These are phyloP conservation scores for Brassica napus DNA, from an alignment of 345 rosid genomes.

Conservation along the genomic window Da-Ae NC_063451.1:44422001-44422500, in stretches of 20 bases:
- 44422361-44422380: neutral
- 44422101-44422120: neutral
- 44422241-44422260: neutral
- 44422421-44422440: too few species aligned
- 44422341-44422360: slow-evolving; percentile 25
- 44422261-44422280: neutral
- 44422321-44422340: neutral
- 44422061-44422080: slow-evolving; percentile 12
- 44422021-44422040: slow-evolving; percentile 12
- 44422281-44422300: slow-evolving; percentile 13
- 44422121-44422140: slow-evolving; percentile 23
- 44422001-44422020: neutral
- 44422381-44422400: neutral
- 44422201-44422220: neutral
- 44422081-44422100: neutral
- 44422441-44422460: too few species aligned
- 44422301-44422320: slow-evolving; percentile 1
- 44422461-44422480: too few species aligned
- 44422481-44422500: too few species aligned
- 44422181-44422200: slow-evolving; percentile 24
- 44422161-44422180: neutral
- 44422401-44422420: neutral
- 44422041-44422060: neutral
- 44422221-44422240: neutral
- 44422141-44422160: neutral